A percentile compares a stretch with the other conserved stretches of the same genome.
These are phyloP conservation scores for Symmetrospora coprosmae DNA, from an alignment of 768 basidiomycete species.

Conservation along the genomic window DNA sequence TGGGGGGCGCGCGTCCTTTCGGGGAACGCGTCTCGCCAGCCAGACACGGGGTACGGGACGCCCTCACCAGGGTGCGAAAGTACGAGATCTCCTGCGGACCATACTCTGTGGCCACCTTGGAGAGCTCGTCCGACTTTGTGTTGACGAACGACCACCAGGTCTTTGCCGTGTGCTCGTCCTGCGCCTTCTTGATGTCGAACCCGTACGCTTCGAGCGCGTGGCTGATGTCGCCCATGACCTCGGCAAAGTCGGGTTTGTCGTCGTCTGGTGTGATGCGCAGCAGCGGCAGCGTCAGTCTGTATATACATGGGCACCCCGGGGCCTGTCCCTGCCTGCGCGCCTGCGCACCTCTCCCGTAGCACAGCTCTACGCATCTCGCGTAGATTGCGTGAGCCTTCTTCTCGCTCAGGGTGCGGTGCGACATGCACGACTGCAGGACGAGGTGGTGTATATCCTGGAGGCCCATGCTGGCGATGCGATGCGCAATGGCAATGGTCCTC, in stretches of 20 bases:
- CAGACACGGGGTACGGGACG: no score
- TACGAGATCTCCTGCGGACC: slow-evolving; percentile 21
- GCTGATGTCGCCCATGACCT: slow-evolving; percentile 9
- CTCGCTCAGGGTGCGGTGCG: neutral
- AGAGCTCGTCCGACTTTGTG: slow-evolving; percentile 3
- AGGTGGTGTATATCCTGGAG: slow-evolving; percentile 10
- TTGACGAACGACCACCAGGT: slow-evolving; percentile 18
- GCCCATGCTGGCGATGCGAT: neutral
- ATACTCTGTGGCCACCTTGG: slow-evolving; percentile 23
- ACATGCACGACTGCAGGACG: slow-evolving; percentile 15
- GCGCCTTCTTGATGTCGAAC: slow-evolving; percentile 17
- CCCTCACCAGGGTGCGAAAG: slow-evolving; percentile 12
- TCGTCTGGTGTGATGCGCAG: neutral
- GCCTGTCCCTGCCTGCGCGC: neutral
- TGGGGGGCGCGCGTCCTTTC: no score
- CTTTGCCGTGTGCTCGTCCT: slow-evolving; percentile 18
- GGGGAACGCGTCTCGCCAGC: no score
- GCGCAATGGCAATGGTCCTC: no score
- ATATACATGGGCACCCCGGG: no score
- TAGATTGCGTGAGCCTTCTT: slow-evolving; percentile 10
- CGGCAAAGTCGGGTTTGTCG: slow-evolving; percentile 3
- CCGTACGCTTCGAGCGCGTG: slow-evolving; percentile 8
- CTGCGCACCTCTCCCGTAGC: neutral
- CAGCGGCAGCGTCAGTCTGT: no score
- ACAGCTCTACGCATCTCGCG: neutral